Evolutionary conservation across 1,139 yeast genomes (phyloP).

Genomic region (Wickerhamomyces sp.): DNA sequence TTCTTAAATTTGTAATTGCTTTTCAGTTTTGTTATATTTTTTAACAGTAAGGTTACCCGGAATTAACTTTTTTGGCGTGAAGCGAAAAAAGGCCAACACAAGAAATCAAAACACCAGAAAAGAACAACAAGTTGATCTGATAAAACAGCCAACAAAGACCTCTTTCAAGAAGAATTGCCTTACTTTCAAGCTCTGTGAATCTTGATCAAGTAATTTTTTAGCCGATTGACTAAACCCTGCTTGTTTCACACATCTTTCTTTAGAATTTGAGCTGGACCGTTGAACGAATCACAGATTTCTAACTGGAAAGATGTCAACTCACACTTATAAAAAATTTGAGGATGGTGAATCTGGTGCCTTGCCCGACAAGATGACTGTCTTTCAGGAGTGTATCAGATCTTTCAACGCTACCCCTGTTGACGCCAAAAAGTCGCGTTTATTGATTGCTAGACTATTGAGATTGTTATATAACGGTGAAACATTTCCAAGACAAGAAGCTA

Average conservation of each 20-base stretch:
- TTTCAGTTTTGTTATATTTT: background rate
- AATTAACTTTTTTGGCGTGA: background rate
- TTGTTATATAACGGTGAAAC: slow-evolving; percentile 79
- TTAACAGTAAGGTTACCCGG: background rate
- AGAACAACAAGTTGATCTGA: too few relatives aligned
- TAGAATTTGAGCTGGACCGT: too few relatives aligned
- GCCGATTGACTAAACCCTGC: background rate
- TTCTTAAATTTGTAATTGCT: too few relatives aligned
- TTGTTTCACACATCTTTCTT: background rate
- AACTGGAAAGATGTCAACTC: slow-evolving; percentile 59
- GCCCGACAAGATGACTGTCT: slow-evolving; percentile 96
- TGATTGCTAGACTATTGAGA: slow-evolving; percentile 69
- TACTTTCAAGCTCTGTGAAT: too few relatives aligned
- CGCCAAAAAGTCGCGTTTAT: slow-evolving; percentile 77
- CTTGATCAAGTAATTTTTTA: too few relatives aligned
- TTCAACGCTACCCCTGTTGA: slow-evolving; percentile 91
- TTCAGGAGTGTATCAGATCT: slow-evolving; percentile 90
- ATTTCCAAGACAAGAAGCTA: slow-evolving; percentile 87
- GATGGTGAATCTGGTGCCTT: slow-evolving; percentile 59
- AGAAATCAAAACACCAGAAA: slow-evolving; percentile 6
- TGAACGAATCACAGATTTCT: too few relatives aligned
- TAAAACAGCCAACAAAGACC: background rate
- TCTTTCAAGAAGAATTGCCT: background rate
- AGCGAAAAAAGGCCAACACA: slow-evolving; percentile 11
- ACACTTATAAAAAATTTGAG: slow-evolving; percentile 79